Conservation (phyloP, 78 protist genomes). For the Tieghemostelium lacteum region DNA sequence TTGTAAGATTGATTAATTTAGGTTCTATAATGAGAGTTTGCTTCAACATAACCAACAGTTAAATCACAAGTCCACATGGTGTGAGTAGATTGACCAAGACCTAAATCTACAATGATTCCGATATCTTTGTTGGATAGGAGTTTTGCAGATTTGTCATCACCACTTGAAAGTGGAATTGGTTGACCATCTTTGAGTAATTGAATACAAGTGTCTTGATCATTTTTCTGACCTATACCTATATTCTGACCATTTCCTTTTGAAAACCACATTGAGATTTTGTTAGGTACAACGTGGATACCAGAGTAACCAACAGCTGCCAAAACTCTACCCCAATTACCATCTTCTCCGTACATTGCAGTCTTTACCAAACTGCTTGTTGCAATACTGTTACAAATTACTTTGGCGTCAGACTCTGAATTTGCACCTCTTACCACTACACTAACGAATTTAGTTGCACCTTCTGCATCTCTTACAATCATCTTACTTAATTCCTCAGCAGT, state of each 20-base stretch:
- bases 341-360: slow-evolving; percentile 85
- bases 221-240: slow-evolving; percentile 70
- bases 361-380: slow-evolving; percentile 77
- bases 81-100: slow-evolving; percentile 4
- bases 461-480: slow-evolving; percentile 84
- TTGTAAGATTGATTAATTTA: no score
- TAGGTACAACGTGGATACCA: slow-evolving; percentile 67
- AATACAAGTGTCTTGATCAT: slow-evolving; percentile 41
- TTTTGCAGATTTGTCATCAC: slow-evolving; percentile 57
- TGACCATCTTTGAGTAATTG: slow-evolving; percentile 64
- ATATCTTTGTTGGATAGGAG: slow-evolving; percentile 36
- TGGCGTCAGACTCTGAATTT: slow-evolving; percentile 9
- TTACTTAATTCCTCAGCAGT: slow-evolving; percentile 37
- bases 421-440: slow-evolving; percentile 48
- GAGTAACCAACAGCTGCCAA: slow-evolving; percentile 84
- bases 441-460: slow-evolving; percentile 84
- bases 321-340: slow-evolving; percentile 89
- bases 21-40: slow-evolving; percentile 74
- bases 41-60: slow-evolving; percentile 68
- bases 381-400: slow-evolving; percentile 26
- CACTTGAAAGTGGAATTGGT: slow-evolving; percentile 37
- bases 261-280: slow-evolving; percentile 74
- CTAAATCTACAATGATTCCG: slow-evolving; percentile 48
- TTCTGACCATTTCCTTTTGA: slow-evolving; percentile 43
- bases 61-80: slow-evolving; percentile 80